Conservation (phyloP, 768 basidiomycete species). For the Pleurotus ostreatus region DNA sequence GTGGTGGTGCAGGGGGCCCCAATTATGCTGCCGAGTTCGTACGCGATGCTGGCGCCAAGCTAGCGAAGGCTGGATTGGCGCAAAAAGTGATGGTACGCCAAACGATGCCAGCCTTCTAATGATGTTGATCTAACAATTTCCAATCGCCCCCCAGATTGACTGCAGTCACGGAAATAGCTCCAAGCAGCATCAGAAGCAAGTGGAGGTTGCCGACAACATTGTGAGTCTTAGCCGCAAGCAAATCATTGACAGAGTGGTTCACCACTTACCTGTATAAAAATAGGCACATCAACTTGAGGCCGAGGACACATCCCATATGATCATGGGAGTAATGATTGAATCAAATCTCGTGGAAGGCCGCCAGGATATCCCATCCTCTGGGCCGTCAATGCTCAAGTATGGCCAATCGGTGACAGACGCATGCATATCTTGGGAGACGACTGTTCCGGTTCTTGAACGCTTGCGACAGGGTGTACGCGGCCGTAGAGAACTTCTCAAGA, state of each 20-base stretch:
- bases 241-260: constrained; percentile 29
- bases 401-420: constrained; percentile 92
- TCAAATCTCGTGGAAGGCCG: constrained; percentile 88
- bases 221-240: constrained; percentile 51
- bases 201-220: constrained; percentile 86
- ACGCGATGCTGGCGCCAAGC: constrained; percentile 51
- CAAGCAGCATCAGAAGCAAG: constrained; percentile 88
- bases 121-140: constrained; percentile 46
- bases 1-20: constrained; percentile 88
- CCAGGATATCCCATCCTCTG: constrained; percentile 80
- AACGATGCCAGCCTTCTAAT: constrained; percentile 32
- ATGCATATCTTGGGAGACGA: constrained; percentile 83
- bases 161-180: constrained; percentile 86
- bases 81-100: constrained; percentile 76
- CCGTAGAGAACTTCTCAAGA: constrained; percentile 51
- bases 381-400: constrained; percentile 65
- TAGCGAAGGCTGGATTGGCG: constrained; percentile 56
- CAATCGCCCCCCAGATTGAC: constrained; percentile 23
- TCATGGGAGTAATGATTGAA: constrained; percentile 98
- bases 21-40: constrained; percentile 82
- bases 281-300: constrained; percentile 53
- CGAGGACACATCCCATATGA: constrained; percentile 49
- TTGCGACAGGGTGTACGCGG: constrained; percentile 76
- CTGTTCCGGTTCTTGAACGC: constrained; percentile 67
- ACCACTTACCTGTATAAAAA: constrained; percentile 55